phyloP scores from a whole-genome alignment of 164 flowering plant genomes.

The Nymphaea colorata region DNA sequence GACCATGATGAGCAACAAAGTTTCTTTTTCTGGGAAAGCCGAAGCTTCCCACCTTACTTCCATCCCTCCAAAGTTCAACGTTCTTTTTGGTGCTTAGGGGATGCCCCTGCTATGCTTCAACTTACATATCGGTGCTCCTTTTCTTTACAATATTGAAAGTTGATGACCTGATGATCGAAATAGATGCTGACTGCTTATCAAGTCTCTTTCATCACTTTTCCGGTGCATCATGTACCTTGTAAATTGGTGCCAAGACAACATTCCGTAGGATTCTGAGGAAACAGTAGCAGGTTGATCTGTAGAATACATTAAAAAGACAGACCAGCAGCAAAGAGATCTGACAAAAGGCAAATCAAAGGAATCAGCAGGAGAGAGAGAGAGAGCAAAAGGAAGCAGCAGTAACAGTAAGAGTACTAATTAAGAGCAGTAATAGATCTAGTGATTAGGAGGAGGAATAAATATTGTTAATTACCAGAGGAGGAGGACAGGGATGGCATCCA shows the following conservation, averaged over 20 bases:
- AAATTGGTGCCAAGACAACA: slow-evolving; percentile 69
- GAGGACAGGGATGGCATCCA: slow-evolving; percentile 72
- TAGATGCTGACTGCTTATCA: too few species aligned
- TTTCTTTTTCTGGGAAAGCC: too few species aligned
- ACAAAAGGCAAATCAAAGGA: slow-evolving; percentile 6
- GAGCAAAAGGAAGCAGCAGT: not conserved
- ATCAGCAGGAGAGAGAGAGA: not conserved
- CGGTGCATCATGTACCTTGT: slow-evolving; percentile 47
- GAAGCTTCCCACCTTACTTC: too few species aligned
- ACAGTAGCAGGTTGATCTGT: slow-evolving; percentile 63
- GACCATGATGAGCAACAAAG: too few species aligned
- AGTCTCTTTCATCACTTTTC: too few species aligned
- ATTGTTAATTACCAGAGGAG: slow-evolving; percentile 67
- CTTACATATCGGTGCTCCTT: too few species aligned
- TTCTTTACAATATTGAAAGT: too few species aligned
- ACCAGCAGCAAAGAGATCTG: slow-evolving; percentile 64
- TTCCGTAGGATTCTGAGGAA: slow-evolving; percentile 70
- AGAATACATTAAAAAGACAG: slow-evolving; percentile 71
- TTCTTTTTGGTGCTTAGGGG: too few species aligned
- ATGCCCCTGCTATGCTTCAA: too few species aligned
- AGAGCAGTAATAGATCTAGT: not conserved
- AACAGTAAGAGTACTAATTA: too few species aligned
- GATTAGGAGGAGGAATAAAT: not conserved
- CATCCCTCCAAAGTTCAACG: too few species aligned
- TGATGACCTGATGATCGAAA: too few species aligned